Evolutionary conservation across 257 asterid species (phyloP).

Genomic region (Primulina tabacum): DNA sequence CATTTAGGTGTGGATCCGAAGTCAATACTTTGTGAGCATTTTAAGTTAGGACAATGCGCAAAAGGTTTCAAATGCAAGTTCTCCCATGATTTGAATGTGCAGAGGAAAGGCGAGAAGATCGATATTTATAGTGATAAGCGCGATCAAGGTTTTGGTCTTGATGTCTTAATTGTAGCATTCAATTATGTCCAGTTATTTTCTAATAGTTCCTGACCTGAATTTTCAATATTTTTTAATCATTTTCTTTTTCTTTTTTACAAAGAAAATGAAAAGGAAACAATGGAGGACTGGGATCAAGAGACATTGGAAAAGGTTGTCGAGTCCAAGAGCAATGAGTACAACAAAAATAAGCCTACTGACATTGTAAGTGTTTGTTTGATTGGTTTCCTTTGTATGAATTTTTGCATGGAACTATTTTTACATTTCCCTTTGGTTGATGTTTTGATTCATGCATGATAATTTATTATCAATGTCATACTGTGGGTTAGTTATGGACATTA

Average conservation of each 20-base stretch:
- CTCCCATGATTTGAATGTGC: conserved; percentile 91
- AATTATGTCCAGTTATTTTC: not conserved
- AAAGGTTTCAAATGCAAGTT: conserved; percentile 89
- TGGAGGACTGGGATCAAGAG: conserved; percentile 99
- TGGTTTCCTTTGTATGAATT: not conserved
- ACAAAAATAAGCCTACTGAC: conserved; percentile 94
- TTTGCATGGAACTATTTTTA: not conserved
- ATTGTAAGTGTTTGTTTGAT: conserved; percentile 52
- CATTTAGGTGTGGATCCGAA: conserved; percentile 63
- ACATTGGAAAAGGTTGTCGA: conserved; percentile 76
- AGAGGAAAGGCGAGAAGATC: conserved; percentile 95
- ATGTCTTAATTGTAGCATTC: conserved; percentile 4
- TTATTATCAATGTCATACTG: not conserved
- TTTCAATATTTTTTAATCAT: conserved; percentile 7
- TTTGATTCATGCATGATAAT: not conserved
- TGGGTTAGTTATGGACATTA: not conserved
- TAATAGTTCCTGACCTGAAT: not conserved
- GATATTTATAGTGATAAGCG: conserved; percentile 81
- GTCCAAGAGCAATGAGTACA: conserved; percentile 86
- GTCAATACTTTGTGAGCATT: conserved; percentile 57
- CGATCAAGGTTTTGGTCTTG: conserved; percentile 40
- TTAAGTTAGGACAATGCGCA: conserved; percentile 55
- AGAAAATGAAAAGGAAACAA: conserved; percentile 44
- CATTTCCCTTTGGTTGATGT: not conserved
- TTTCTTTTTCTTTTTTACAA: conserved; percentile 4